Evolutionary conservation across 306 rosid species (phyloP).

Genomic region (Quercus mongolica): DNA sequence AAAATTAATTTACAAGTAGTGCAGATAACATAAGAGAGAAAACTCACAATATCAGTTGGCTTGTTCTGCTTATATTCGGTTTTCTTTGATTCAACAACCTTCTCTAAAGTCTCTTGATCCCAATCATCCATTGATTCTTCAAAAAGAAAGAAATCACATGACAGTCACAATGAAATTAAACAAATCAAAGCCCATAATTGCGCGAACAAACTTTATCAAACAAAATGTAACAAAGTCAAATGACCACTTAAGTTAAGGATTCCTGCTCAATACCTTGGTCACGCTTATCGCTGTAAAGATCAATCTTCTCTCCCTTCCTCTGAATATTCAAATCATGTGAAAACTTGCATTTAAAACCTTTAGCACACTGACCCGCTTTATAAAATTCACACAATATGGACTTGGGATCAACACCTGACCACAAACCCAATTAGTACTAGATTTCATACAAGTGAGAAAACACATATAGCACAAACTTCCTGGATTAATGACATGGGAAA

Average conservation of each 20-base stretch:
- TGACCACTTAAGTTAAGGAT: not conserved
- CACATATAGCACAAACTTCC: not conserved
- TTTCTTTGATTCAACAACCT: slow-evolving; percentile 88
- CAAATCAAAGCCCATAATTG: not conserved
- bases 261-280: slow-evolving; percentile 53
- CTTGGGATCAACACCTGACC: slow-evolving; percentile 96
- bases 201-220: not conserved
- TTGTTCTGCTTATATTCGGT: slow-evolving; percentile 78
- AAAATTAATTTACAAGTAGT: not conserved
- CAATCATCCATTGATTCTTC: slow-evolving; percentile 95
- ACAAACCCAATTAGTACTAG: slow-evolving; percentile 8
- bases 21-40: not conserved
- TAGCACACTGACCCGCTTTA: slow-evolving; percentile 87
- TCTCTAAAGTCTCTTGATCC: slow-evolving; percentile 96
- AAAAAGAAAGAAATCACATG: not conserved
- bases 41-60: slow-evolving; percentile 91
- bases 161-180: not conserved
- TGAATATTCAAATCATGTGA: slow-evolving; percentile 94
- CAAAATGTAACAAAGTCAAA: not conserved
- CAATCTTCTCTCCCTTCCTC: slow-evolving; percentile 99
- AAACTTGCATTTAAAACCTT: slow-evolving; percentile 98
- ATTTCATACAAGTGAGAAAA: not conserved
- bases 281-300: slow-evolving; percentile 83
- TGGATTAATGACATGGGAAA: not conserved
- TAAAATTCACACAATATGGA: slow-evolving; percentile 87